Base-by-base conservation (phyloP, 2,329 filamentous ascomycete genomes). In the Sphaerulina vaccinii region DNA sequence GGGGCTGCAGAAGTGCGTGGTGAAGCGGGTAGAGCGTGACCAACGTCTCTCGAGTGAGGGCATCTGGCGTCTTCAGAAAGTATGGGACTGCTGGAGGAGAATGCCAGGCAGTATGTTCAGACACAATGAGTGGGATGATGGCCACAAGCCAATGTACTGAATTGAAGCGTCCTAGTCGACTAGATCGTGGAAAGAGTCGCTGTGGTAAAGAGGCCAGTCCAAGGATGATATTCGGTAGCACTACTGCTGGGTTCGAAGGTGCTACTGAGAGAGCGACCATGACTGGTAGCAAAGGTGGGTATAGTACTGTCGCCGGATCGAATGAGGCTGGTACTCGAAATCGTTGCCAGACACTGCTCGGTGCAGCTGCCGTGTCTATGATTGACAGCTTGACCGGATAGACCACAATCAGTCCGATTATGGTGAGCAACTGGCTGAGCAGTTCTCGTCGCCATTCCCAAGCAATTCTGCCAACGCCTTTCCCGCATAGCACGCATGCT, bases 231-330 rank as follows among this genome's bases (percentile, higher is more conserved):
- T 93, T 96, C 1, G 87, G 85, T 6, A 95, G 72, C 16, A 96
- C 68, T 10, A 84, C 76, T 13, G 77, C 75, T 2, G 80, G 75
- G 39, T 81, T 82, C 42, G 80, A 78, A 44, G 79, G 76, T 6
- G 84, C 82, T 36, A 96, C 77, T 8, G 91, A 84, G 3, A 93
- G 74, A 1, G 90, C 84, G 22, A 93, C 86, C 39, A 91, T 77
- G 13, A 91, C 72, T 1, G 91, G 89, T 23, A 96, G 77, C 2
- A 85, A 71, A 5, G 86, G 80, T 15, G 92, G 92, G 67, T 96
- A 97, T 51, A 96, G 71, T n/a, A 96, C 77, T 9, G 91, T 89
- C 5, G 92, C 92, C 2, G 90, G 91, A 65, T 97, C 92, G 70
- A 96, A 95, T n/a, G 81, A 79, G 3, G 83, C 74, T 0, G 90